Conservation (phyloP, 108 stramenopile genomes). For the Stephanodiscus minutulus region DNA sequence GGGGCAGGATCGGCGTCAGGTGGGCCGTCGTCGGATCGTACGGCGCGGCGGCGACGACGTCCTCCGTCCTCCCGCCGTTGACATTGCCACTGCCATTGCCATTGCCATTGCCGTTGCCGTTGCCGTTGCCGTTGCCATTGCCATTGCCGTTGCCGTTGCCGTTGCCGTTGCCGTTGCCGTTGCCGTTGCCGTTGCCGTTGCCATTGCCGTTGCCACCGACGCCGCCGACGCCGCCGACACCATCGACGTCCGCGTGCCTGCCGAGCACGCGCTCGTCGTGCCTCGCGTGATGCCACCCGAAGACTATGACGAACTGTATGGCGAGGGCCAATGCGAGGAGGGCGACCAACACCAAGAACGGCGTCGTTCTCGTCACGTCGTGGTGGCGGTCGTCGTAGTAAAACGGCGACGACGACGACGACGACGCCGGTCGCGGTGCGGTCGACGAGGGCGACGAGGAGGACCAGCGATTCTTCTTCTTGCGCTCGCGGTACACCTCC, state of each 20-base stretch:
- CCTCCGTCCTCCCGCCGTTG: not conserved
- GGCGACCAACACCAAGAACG: constrained; percentile 27
- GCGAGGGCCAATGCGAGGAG: constrained; percentile 30
- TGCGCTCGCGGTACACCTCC: no score
- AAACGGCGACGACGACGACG: no score
- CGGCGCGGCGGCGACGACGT: no score
- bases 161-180: no score
- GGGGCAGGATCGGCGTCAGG: constrained; percentile 20
- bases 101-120: not conserved
- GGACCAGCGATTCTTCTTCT: no score
- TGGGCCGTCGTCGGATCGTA: constrained; percentile 4
- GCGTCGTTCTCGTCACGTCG: constrained; percentile 25
- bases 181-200: no score
- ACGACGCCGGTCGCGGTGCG: no score
- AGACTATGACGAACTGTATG: constrained; percentile 45
- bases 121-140: no score
- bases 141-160: no score
- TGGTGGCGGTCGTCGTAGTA: no score
- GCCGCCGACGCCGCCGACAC: not conserved
- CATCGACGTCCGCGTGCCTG: not conserved
- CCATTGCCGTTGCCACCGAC: no score
- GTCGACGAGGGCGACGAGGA: no score
- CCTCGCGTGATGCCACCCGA: constrained; percentile 43
- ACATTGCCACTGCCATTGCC: not conserved
- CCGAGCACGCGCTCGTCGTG: constrained; percentile 44